A percentile compares a stretch with the other conserved stretches of the same genome.
These are phyloP conservation scores for Ophiostoma quercus DNA, from an alignment of 2,329 filamentous ascomycete species.

Conservation along the genomic window DNA sequence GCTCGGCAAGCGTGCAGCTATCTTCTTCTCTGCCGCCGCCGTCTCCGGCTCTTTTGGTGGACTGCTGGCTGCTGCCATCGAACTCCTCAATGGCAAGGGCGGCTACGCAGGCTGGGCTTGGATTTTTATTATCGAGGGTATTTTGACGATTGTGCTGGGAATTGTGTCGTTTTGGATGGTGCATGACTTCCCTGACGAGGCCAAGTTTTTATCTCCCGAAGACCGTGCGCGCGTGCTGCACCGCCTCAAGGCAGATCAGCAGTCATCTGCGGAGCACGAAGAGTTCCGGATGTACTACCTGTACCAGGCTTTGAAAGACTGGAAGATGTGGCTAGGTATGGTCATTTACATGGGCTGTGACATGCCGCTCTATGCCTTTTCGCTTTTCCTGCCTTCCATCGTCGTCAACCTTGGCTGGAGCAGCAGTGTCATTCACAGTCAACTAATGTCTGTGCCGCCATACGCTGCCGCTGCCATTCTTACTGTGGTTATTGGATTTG, in stretches of 20 bases:
- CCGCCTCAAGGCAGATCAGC: conserved; percentile 62
- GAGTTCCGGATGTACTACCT: conserved; percentile 66
- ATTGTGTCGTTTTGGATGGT: conserved; percentile 65
- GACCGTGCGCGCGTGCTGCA: conserved; percentile 65
- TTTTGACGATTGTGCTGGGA: conserved; percentile 62
- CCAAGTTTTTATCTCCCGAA: conserved; percentile 59
- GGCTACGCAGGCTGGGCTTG: conserved; percentile 52
- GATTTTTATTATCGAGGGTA: conserved; percentile 63
- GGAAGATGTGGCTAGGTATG: conserved; percentile 61
- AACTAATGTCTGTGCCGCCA: conserved; percentile 69
- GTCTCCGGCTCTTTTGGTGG: conserved; percentile 70
- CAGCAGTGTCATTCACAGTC: conserved; percentile 51
- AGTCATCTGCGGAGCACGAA: conserved; percentile 63
- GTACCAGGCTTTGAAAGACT: conserved; percentile 65
- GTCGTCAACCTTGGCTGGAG: conserved; percentile 41
- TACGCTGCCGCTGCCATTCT: conserved; percentile 66
- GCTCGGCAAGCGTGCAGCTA: conserved; percentile 65
- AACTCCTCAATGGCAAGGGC: conserved; percentile 57
- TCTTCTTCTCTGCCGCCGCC: conserved; percentile 76
- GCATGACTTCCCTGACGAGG: conserved; percentile 71
- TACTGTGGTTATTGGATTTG: conserved; percentile 64
- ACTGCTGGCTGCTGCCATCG: conserved; percentile 63
- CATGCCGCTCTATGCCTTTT: conserved; percentile 48
- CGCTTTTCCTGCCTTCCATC: conserved; percentile 56
- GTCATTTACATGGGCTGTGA: conserved; percentile 45